Percentiles rank a stretch among this genome's conserved stretches.
phyloP scores from a whole-genome alignment of 495 filamentous ascomycete species.

The Talaromyces thailandensis region DNA sequence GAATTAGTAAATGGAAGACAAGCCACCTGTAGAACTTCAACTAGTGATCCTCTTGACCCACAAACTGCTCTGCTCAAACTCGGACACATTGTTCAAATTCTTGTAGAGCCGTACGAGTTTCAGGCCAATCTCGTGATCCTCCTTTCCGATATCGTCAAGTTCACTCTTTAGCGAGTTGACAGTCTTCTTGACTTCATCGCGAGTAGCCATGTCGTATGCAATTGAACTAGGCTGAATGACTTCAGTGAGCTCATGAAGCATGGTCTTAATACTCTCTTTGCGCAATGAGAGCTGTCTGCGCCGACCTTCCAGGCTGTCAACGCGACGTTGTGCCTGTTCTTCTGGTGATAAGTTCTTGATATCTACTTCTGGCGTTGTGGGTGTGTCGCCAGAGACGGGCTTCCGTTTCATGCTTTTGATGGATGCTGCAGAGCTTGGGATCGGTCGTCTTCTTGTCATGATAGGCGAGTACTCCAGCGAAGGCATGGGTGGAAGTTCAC shows the following conservation, averaged over 20 bases:
- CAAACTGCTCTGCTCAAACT: conserved; percentile 59
- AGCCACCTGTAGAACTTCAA: conserved; percentile 13
- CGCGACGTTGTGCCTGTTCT: conserved; percentile 46
- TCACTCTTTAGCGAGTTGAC: conserved; percentile 62
- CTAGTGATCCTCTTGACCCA: conserved; percentile 71
- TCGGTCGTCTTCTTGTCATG: conserved; percentile 39
- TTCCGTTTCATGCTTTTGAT: conserved; percentile 39
- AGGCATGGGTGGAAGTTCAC: conserved; percentile 24
- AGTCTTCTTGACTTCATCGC: conserved; percentile 63
- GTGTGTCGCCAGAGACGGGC: conserved; percentile 41
- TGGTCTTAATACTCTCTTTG: conserved; percentile 59
- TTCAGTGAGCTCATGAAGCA: conserved; percentile 63
- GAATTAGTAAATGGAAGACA: neutral
- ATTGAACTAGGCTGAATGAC: conserved; percentile 48
- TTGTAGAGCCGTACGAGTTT: conserved; percentile 76
- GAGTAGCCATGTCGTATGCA: conserved; percentile 45
- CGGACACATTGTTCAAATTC: conserved; percentile 61
- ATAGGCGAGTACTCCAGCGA: conserved; percentile 26
- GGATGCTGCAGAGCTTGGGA: conserved; percentile 31
- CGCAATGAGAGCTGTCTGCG: conserved; percentile 56
- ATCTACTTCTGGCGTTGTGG: conserved; percentile 43
- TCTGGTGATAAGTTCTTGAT: conserved; percentile 47
- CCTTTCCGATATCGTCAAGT: conserved; percentile 66
- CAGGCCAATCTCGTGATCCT: conserved; percentile 81
- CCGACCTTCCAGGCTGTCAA: conserved; percentile 58